These are phyloP conservation scores for Marasmius sp. DNA, from an alignment of 1,284 basidiomycete genomes.

Conservation along the genomic window DNA sequence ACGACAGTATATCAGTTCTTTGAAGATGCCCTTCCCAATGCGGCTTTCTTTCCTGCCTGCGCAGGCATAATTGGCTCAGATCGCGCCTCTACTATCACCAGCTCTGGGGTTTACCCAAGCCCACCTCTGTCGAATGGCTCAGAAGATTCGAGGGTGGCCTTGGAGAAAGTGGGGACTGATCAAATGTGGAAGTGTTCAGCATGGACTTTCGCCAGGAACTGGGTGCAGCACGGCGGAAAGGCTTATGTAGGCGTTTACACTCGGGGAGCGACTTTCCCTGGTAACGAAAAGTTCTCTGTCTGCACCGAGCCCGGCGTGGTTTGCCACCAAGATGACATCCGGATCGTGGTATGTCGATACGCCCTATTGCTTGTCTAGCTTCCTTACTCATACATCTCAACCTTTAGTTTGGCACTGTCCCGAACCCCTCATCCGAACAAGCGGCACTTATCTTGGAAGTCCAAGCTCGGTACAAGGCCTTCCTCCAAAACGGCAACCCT, in stretches of 20 bases:
- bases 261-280: constrained; percentile 68
- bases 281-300: constrained; percentile 40
- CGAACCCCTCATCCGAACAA: constrained; percentile 56
- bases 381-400: background rate
- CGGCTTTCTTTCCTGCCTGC: constrained; percentile 41
- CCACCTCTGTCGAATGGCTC: constrained; percentile 31
- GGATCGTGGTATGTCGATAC: constrained; percentile 36
- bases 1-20: constrained; percentile 52
- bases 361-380: too few species aligned
- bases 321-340: constrained; percentile 76
- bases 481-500: constrained; percentile 59
- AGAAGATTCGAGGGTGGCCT: constrained; percentile 51
- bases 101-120: constrained; percentile 51
- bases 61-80: constrained; percentile 46
- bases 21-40: constrained; percentile 37
- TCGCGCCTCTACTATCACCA: constrained; percentile 47
- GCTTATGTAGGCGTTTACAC: constrained; percentile 71
- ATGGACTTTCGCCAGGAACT: constrained; percentile 68
- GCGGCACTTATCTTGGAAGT: constrained; percentile 59
- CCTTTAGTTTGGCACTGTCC: constrained; percentile 64
- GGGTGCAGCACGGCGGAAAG: constrained; percentile 61
- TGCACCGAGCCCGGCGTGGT: constrained; percentile 57
- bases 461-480: constrained; percentile 67
- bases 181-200: constrained; percentile 68
- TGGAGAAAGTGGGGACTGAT: constrained; percentile 69